Percentiles rank a stretch among this genome's conserved stretches.
Evolutionary conservation across 352 stramenopile species (phyloP).

Genomic region (Phytophthora meadii): DNA sequence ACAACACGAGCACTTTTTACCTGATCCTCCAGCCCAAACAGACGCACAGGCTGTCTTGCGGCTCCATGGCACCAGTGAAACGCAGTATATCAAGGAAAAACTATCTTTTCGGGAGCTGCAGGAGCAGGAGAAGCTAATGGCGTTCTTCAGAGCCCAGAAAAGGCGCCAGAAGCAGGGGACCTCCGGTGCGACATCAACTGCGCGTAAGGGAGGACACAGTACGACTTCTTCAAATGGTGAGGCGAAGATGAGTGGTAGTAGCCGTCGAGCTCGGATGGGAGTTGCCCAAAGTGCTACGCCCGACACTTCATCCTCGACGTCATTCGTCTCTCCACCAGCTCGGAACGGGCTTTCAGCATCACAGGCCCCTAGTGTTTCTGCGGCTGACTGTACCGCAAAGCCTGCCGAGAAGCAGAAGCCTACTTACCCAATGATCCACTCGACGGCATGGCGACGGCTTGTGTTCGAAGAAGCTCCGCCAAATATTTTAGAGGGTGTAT

Average conservation of each 20-base stretch:
- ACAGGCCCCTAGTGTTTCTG: constrained; percentile 13
- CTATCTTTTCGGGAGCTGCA: constrained; percentile 58
- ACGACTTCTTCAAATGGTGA: constrained; percentile 5
- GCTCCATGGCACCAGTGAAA: constrained; percentile 20
- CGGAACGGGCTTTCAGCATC: constrained; percentile 30
- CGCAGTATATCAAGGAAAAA: constrained; percentile 40
- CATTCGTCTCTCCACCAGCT: constrained; percentile 23
- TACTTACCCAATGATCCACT: constrained; percentile 39
- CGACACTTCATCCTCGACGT: constrained; percentile 12
- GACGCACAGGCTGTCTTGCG: constrained; percentile 6
- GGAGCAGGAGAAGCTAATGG: constrained; percentile 55
- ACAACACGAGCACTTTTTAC: not conserved
- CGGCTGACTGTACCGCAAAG: constrained; percentile 8
- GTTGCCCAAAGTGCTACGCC: constrained; percentile 13
- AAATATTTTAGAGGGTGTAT: constrained; percentile 40
- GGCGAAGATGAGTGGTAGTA: constrained; percentile 16
- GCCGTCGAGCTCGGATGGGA: constrained; percentile 32
- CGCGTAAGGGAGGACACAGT: constrained; percentile 14
- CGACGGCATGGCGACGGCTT: constrained; percentile 45
- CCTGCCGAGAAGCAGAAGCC: constrained; percentile 14
- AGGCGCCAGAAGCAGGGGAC: constrained; percentile 14
- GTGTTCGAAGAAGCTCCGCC: constrained; percentile 39
- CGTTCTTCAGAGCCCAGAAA: constrained; percentile 48
- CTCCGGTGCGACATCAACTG: constrained; percentile 6
- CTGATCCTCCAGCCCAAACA: not conserved